Evolutionary conservation across 352 stramenopile species (phyloP), one percentile per base, ranked within the genome.

Genomic region (Globisporangium cederbergense): DNA sequence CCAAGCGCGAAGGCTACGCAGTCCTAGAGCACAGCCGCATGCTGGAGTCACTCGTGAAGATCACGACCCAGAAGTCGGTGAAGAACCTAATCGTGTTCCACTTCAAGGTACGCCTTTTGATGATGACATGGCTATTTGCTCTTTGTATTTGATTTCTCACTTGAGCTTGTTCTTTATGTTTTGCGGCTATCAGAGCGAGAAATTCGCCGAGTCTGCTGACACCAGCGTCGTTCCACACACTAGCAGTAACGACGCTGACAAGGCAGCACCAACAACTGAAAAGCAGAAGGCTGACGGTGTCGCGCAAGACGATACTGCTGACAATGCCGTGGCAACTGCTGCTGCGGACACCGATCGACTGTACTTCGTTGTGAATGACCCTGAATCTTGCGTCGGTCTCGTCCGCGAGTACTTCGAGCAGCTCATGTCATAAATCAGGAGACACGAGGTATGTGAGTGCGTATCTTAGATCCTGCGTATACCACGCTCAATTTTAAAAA

Each of bases 51-150:
- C 63, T 95, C 8, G 68, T 62, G 0, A 81, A 86, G 62, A 80
- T 95, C 60, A 77, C 76, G 8, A 79, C 78, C 25, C 72, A 79
- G 30, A 72, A 88, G 16, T 79, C 75, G 2, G 52, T 91, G 9
- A 65, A 79, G 5, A 92, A 89, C 64, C 80, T 79, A 1, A 66
- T 95, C 28, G 70, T 92, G 43, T 87, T 95, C 59, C 72, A 89
- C 60, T 95, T 93, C 59, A 81, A 84, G 68, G 86, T 95, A 77
- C 13, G 64, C 66, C 38, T 58, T 32, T 8, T 28, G 50, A 16
- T 25, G 13, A 25, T 22, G 43, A 3, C 8, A 9, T 43, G 45
- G 25, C 30, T 59, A 18, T 36, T 56, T 42, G 16, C 28, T 56
- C 3, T 5, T 46, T 20, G 11, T 2, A 7, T 14, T 14, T 51